Conservation (phyloP, 2,329 filamentous ascomycete genomes). For the Stagonosporopsis cucurbitacearum region DNA sequence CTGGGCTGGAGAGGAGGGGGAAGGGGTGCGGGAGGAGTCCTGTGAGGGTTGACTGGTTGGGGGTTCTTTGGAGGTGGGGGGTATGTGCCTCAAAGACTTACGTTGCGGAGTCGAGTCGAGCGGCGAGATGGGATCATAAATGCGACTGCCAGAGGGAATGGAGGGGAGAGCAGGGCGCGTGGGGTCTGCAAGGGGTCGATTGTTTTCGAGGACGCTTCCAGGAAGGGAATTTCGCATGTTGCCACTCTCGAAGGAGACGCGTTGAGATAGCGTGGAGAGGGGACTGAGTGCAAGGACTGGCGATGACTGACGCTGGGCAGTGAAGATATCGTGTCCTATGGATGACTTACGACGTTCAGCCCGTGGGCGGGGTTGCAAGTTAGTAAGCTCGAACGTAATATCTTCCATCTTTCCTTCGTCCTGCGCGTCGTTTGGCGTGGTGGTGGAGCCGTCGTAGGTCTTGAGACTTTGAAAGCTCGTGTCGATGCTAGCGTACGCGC, state of each 20-base stretch:
- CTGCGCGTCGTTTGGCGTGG: slow-evolving; percentile 1
- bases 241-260: not conserved
- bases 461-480: slow-evolving; percentile 21
- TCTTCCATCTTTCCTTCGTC: slow-evolving; percentile 8
- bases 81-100: no score
- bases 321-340: slow-evolving; percentile 21
- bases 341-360: slow-evolving; percentile 18
- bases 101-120: not conserved
- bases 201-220: slow-evolving; percentile 6
- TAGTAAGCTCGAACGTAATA: slow-evolving; percentile 10
- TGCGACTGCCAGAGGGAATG: slow-evolving; percentile 16
- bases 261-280: not conserved
- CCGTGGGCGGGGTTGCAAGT: not conserved
- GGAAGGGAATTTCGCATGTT: not conserved
- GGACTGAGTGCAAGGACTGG: not conserved
- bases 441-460: slow-evolving; percentile 17
- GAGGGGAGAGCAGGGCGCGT: slow-evolving; percentile 12
- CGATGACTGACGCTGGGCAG: slow-evolving; percentile 16
- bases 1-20: slow-evolving; percentile 12
- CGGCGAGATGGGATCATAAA: slow-evolving; percentile 1
- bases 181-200: not conserved
- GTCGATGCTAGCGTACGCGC: slow-evolving; percentile 37
- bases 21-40: not conserved
- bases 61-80: not conserved
- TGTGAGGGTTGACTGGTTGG: not conserved